Conservation (phyloP, 352 stramenopile species). For the Nothophytophthora sp. region DNA sequence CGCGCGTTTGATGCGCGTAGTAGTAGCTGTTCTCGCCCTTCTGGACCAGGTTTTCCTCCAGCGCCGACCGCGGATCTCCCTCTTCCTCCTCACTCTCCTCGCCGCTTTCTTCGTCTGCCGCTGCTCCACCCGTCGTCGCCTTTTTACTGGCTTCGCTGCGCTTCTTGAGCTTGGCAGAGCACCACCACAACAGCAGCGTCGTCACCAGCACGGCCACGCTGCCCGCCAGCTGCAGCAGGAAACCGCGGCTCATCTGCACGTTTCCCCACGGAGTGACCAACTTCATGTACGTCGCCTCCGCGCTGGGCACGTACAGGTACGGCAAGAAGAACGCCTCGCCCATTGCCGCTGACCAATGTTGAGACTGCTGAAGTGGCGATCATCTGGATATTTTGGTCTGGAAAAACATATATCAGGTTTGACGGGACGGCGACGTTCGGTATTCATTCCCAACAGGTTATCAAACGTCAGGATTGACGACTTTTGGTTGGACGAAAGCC, state of each 20-base stretch:
- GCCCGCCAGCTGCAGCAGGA: conserved; percentile 40
- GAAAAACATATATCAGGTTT: too few relatives aligned
- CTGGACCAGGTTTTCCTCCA: conserved; percentile 63
- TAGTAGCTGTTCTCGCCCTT: conserved; percentile 88
- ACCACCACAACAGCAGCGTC: conserved; percentile 41
- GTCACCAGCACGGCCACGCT: conserved; percentile 35
- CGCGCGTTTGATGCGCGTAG: conserved; percentile 62
- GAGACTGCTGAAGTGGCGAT: conserved; percentile 20
- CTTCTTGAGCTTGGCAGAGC: conserved; percentile 32
- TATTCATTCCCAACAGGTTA: too few relatives aligned
- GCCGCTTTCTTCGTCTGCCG: conserved; percentile 9
- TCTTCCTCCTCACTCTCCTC: conserved; percentile 10
- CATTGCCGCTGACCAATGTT: conserved; percentile 9
- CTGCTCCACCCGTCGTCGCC: background rate
- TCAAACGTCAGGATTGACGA: too few relatives aligned
- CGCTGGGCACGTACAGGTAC: conserved; percentile 74
- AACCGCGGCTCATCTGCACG: conserved; percentile 58
- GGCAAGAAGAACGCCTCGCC: conserved; percentile 56
- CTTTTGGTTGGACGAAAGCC: too few relatives aligned
- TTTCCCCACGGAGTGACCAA: conserved; percentile 71
- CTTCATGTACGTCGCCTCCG: conserved; percentile 54
- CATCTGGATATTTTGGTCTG: too few relatives aligned
- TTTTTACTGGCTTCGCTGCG: conserved; percentile 27
- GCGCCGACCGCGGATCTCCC: conserved; percentile 31
- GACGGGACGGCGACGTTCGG: too few relatives aligned